Conservation (phyloP, 2,329 filamentous ascomycete genomes). For the Tolypocladium paradoxum region DNA sequence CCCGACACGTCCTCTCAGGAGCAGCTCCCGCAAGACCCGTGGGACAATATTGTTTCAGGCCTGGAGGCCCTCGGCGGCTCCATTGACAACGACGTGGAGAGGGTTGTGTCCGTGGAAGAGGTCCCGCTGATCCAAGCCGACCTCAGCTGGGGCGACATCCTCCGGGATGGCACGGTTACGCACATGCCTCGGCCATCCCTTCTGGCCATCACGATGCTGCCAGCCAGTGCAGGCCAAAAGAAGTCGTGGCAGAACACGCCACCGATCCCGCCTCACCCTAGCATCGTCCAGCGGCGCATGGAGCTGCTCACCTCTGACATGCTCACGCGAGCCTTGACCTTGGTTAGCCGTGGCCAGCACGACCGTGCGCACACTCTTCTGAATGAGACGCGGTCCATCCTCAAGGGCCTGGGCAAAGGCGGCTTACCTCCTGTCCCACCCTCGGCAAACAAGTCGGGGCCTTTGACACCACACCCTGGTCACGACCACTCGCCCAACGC, state of each 20-base stretch:
- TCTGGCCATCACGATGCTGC: conserved; percentile 91
- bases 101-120: conserved; percentile 80
- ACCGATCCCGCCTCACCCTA: conserved; percentile 88
- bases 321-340: conserved; percentile 81
- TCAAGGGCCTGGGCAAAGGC: conserved; percentile 93
- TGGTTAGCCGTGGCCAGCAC: conserved; percentile 85
- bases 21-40: conserved; percentile 80
- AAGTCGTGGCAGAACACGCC: conserved; percentile 57
- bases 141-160: conserved; percentile 83
- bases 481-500: conserved; percentile 32
- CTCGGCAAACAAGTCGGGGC: conserved; percentile 29
- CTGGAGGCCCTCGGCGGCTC: conserved; percentile 86
- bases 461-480: conserved; percentile 37
- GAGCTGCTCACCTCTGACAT: conserved; percentile 96
- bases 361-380: conserved; percentile 88
- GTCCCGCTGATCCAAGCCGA: conserved; percentile 92
- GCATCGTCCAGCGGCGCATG: conserved; percentile 93
- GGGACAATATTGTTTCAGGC: conserved; percentile 95
- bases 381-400: conserved; percentile 84
- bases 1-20: conserved; percentile 78
- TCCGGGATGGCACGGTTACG: conserved; percentile 75
- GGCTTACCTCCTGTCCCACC: conserved; percentile 82
- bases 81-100: conserved; percentile 74
- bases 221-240: conserved; percentile 51
- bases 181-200: conserved; percentile 84